These are phyloP conservation scores for Capronia americana DNA, from an alignment of 2,329 filamentous ascomycete genomes.

Conservation along the genomic window DNA sequence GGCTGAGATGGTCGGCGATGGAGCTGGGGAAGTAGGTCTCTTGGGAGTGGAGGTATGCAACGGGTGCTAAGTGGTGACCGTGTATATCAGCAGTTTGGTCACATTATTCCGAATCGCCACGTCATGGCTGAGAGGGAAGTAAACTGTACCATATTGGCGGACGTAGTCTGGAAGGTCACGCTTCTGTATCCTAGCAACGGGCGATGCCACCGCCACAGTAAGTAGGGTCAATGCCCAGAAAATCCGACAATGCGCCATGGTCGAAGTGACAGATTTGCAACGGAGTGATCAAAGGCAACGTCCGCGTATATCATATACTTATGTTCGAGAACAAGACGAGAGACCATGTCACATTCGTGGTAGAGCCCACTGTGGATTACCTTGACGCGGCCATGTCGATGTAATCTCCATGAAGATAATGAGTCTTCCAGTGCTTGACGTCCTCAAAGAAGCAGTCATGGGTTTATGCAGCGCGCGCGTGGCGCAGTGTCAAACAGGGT, in stretches of 20 bases:
- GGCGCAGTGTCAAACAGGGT: constrained; percentile 5
- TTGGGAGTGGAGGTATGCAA: constrained; percentile 58
- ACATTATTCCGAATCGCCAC: neutral
- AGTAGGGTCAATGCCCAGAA: neutral
- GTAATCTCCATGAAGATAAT: neutral
- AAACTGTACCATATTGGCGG: constrained; percentile 28
- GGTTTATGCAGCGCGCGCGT: neutral
- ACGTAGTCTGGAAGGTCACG: constrained; percentile 33
- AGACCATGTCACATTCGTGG: neutral
- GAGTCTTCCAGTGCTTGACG: constrained; percentile 4
- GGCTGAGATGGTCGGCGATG: constrained; percentile 53
- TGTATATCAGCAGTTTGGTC: neutral
- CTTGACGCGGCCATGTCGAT: neutral
- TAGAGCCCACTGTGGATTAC: constrained; percentile 6
- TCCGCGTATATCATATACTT: neutral
- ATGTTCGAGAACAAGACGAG: neutral
- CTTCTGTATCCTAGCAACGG: constrained; percentile 17
- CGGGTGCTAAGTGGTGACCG: constrained; percentile 49
- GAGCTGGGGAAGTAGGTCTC: constrained; percentile 60
- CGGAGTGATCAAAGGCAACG: neutral
- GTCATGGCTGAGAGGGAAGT: neutral
- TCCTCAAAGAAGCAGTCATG: neutral
- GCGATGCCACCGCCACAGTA: neutral
- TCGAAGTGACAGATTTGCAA: neutral
- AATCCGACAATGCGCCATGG: neutral